phyloP scores from a whole-genome alignment of 352 stramenopile species.

The Pythium insidiosum region DNA sequence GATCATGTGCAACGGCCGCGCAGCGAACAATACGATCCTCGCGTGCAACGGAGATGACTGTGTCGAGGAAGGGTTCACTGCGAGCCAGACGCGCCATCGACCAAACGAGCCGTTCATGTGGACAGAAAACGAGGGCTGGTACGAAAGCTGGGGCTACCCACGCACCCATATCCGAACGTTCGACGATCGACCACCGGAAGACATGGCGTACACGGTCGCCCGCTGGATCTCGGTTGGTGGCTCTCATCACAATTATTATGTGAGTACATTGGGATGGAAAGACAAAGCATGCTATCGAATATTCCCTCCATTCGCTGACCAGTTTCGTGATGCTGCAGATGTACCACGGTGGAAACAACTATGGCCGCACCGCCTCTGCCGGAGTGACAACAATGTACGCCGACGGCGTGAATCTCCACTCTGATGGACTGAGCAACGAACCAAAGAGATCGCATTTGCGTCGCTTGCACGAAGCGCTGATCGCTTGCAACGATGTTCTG shows the following conservation, averaged over 20 bases:
- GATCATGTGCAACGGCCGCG: slow-evolving; percentile 70
- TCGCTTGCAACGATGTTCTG: slow-evolving; percentile 46
- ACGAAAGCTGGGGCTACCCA: slow-evolving; percentile 46
- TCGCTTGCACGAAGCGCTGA: slow-evolving; percentile 44
- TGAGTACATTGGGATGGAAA: slow-evolving; percentile 14
- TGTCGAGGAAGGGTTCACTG: slow-evolving; percentile 48
- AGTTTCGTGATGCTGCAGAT: slow-evolving; percentile 23
- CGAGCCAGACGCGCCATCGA: slow-evolving; percentile 27
- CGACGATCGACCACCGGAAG: slow-evolving; percentile 35
- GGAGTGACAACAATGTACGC: slow-evolving; percentile 72
- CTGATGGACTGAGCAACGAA: slow-evolving; percentile 60
- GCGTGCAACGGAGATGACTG: slow-evolving; percentile 65
- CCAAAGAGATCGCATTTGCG: slow-evolving; percentile 61
- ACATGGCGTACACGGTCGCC: slow-evolving; percentile 52
- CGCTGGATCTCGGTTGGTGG: slow-evolving; percentile 63
- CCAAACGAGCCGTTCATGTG: slow-evolving; percentile 51
- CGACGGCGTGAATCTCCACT: slow-evolving; percentile 56
- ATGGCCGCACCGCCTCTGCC: slow-evolving; percentile 41
- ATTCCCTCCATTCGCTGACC: background rate
- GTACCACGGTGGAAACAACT: slow-evolving; percentile 77
- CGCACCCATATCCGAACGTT: slow-evolving; percentile 16
- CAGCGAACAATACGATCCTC: slow-evolving; percentile 55
- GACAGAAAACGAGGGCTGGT: slow-evolving; percentile 75
- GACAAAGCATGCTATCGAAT: background rate
- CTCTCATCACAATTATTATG: slow-evolving; percentile 64